A percentile compares a stretch with the other conserved stretches of the same genome.
Evolutionary conservation across 345 rosid species (phyloP).

Genomic region (Acer campestre): DNA sequence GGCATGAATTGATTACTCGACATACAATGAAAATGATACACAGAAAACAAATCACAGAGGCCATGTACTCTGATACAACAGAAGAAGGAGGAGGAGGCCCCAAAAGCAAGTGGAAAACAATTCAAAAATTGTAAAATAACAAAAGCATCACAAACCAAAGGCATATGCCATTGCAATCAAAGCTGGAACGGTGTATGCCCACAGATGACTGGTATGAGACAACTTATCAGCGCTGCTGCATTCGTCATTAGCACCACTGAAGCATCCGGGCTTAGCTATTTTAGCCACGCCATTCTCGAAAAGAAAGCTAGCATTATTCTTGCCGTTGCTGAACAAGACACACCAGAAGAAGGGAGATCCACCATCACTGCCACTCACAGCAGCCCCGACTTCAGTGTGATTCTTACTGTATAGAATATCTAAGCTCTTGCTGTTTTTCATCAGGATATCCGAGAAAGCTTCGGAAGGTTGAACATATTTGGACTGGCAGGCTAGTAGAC

Average conservation of each 20-base stretch:
- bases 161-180: slow-evolving; percentile 34
- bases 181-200: slow-evolving; percentile 27
- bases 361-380: slow-evolving; percentile 55
- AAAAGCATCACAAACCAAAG: slow-evolving; percentile 33
- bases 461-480: slow-evolving; percentile 49
- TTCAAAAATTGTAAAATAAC: background rate
- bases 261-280: slow-evolving; percentile 62
- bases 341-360: slow-evolving; percentile 80
- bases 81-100: background rate
- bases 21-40: slow-evolving; percentile 8
- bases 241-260: slow-evolving; percentile 67
- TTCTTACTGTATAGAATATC: slow-evolving; percentile 54
- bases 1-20: background rate
- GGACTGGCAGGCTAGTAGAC: slow-evolving; percentile 63
- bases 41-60: slow-evolving; percentile 11
- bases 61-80: background rate
- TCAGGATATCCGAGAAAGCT: slow-evolving; percentile 61
- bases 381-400: slow-evolving; percentile 78
- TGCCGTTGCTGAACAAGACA: slow-evolving; percentile 71
- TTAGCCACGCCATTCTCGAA: slow-evolving; percentile 57
- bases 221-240: slow-evolving; percentile 49
- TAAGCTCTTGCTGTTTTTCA: slow-evolving; percentile 53
- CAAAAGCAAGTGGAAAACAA: slow-evolving; percentile 20
- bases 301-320: slow-evolving; percentile 55
- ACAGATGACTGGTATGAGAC: slow-evolving; percentile 20